phyloP scores from a whole-genome alignment of 441 rosid genomes.

The Pelargonium cotyledonis region DNA sequence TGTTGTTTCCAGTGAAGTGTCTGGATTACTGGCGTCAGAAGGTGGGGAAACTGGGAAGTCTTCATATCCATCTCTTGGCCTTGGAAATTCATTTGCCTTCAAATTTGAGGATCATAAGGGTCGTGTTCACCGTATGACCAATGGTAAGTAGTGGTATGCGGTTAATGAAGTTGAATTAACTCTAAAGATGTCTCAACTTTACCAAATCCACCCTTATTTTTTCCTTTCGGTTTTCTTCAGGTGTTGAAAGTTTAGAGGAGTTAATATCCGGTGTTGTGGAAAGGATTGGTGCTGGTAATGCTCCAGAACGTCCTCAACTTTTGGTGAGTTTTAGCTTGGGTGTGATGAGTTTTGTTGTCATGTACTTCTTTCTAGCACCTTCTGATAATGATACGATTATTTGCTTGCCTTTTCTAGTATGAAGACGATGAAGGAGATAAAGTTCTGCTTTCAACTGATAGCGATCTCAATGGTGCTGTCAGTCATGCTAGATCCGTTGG shows the following conservation, averaged over 20 bases:
- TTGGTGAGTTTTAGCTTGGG: conserved; percentile 37
- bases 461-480: conserved; percentile 72
- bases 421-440: conserved; percentile 95
- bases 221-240: conserved; percentile 22
- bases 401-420: conserved; percentile 37
- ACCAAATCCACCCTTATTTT: background rate
- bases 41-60: conserved; percentile 47
- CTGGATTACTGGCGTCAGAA: conserved; percentile 58
- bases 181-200: too few relatives aligned
- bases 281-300: conserved; percentile 76
- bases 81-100: conserved; percentile 58
- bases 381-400: too few relatives aligned
- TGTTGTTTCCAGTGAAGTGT: conserved; percentile 58
- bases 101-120: conserved; percentile 74
- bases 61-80: conserved; percentile 54
- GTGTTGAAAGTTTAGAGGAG: conserved; percentile 67
- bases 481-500: conserved; percentile 81
- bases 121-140: conserved; percentile 46
- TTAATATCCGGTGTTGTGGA: conserved; percentile 69
- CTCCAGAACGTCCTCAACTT: conserved; percentile 72
- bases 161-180: too few relatives aligned
- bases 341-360: background rate
- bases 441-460: conserved; percentile 81
- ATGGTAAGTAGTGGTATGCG: background rate
- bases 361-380: too few relatives aligned